Evolutionary conservation across 345 rosid genomes (phyloP).

Genomic region (Gynandropsis gynandra): DNA sequence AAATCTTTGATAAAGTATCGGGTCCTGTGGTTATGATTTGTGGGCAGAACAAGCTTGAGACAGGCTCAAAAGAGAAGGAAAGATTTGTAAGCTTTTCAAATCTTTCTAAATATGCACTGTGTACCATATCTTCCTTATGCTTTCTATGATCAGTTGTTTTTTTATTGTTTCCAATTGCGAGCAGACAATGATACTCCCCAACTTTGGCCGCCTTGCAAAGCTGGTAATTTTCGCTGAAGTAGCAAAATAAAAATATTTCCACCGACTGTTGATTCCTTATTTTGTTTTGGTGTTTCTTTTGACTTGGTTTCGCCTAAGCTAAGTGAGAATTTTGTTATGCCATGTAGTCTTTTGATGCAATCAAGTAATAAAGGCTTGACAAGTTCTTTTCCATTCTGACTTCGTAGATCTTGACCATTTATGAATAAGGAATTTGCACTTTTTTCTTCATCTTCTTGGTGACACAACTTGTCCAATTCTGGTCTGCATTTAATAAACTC

Average conservation of each 20-base stretch:
- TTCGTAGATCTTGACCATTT: constrained; percentile 3
- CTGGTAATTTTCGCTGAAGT: constrained; percentile 52
- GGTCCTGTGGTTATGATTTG: constrained; percentile 89
- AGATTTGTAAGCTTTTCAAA: constrained; percentile 70
- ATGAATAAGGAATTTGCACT: background rate
- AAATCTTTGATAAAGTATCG: constrained; percentile 65
- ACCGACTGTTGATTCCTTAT: no score
- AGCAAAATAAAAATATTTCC: background rate
- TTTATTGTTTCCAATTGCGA: constrained; percentile 20
- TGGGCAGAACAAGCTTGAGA: constrained; percentile 74
- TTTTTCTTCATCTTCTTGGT: background rate
- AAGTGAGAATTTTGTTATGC: no score
- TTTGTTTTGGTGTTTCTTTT: no score
- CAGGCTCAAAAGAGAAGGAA: constrained; percentile 72
- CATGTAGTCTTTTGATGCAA: constrained; percentile 5
- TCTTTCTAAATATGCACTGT: no score
- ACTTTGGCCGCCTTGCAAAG: constrained; percentile 71
- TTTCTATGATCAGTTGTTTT: constrained; percentile 1
- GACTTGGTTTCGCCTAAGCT: no score
- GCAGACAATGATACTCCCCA: constrained; percentile 95
- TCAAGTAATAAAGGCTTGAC: background rate
- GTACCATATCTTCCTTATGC: constrained; percentile 9
- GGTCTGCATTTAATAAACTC: constrained; percentile 5
- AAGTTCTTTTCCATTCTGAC: constrained; percentile 6
- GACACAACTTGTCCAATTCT: constrained; percentile 2